A percentile compares a stretch with the other conserved stretches of the same genome.
Evolutionary conservation across 352 stramenopile genomes (phyloP).

Genomic region (Blastocystis sp.): DNA sequence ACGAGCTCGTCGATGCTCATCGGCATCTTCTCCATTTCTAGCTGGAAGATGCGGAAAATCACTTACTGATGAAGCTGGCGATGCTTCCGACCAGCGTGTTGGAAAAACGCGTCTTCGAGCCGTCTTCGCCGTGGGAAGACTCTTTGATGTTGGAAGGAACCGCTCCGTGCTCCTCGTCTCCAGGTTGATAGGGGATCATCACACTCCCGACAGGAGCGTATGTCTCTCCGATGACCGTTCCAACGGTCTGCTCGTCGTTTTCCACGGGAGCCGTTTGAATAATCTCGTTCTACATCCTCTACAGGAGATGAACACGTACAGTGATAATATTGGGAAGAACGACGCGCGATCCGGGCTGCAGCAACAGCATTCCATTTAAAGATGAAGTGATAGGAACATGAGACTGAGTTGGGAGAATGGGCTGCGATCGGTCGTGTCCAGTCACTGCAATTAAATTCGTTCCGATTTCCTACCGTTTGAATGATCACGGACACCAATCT

Average conservation of each 20-base stretch:
- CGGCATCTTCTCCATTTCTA: neutral
- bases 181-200: neutral
- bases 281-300: neutral
- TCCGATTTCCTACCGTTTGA: too few species aligned
- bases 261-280: neutral
- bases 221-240: neutral
- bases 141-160: neutral
- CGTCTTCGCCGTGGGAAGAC: neutral
- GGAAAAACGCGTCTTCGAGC: neutral
- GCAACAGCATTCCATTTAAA: neutral
- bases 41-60: neutral
- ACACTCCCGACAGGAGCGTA: neutral
- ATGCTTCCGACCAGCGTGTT: constrained; percentile 36
- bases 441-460: too few species aligned
- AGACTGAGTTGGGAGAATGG: neutral
- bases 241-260: neutral
- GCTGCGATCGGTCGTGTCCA: too few species aligned
- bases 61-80: neutral
- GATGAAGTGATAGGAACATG: neutral
- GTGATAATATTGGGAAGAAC: neutral
- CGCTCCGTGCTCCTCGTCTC: neutral
- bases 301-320: neutral
- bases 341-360: constrained; percentile 9
- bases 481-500: neutral
- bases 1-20: neutral